Conservation (phyloP, 2,329 filamentous ascomycete species). For the Botrytis elliptica region DNA sequence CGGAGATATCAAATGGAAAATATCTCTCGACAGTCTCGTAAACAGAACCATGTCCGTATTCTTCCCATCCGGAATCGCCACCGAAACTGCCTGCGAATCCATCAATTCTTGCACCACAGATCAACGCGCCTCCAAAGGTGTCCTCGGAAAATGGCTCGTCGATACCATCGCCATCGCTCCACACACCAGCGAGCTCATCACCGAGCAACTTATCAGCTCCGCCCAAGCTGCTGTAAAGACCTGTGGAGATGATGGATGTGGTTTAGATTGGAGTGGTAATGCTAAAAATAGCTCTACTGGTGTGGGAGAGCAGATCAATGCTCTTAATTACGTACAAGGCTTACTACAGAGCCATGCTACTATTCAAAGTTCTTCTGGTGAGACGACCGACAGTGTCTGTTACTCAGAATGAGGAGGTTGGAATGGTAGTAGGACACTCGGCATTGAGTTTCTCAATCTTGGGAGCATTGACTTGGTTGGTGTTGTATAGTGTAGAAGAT, state of each 20-base stretch:
- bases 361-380: conserved; percentile 47
- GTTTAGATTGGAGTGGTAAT: conserved; percentile 60
- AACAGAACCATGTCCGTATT: conserved; percentile 50
- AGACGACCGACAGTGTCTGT: background rate
- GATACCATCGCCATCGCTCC: conserved; percentile 62
- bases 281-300: conserved; percentile 47
- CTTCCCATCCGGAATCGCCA: conserved; percentile 59
- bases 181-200: conserved; percentile 53
- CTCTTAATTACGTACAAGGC: conserved; percentile 50
- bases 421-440: background rate
- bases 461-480: conserved; percentile 4
- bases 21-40: conserved; percentile 55
- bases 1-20: conserved; percentile 49
- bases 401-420: conserved; percentile 1
- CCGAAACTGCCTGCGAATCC: conserved; percentile 66
- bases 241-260: conserved; percentile 64
- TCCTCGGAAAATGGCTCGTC: conserved; percentile 64
- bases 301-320: conserved; percentile 53
- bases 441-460: background rate
- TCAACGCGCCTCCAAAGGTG: conserved; percentile 71
- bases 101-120: conserved; percentile 63
- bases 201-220: conserved; percentile 57
- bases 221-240: conserved; percentile 58
- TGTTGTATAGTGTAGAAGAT: no score
- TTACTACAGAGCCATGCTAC: conserved; percentile 41